Evolutionary conservation across 2,329 filamentous ascomycete species (phyloP), one percentile per base, ranked within the genome.

Genomic region (Paraphoma chrysanthemicola): DNA sequence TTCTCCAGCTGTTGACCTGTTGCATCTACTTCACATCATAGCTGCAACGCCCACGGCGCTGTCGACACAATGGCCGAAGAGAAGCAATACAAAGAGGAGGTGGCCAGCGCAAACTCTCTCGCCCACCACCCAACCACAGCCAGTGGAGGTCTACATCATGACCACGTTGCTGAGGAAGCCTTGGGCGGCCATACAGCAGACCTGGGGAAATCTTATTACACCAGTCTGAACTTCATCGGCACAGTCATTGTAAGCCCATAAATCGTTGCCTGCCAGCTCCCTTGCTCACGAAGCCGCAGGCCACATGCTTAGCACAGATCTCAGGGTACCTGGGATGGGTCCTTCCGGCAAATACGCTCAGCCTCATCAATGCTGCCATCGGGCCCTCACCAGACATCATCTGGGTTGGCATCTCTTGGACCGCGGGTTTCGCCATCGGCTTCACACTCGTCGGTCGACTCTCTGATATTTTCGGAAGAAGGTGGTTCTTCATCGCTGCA

Each of bases 391-490:
- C 75, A 6, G 71, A 78, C 58, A 72, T 76, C 54, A 76, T 75
- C 31, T 78, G 73, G 73, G 70, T 78, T 1, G 65, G 72, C 16
- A 69, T 77, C 28, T 73, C 69, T 1, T 75, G 73, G 65, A 69
- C 74, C 0, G 67, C 68, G 8, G 70, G 72, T 10, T 73, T 73
- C 12, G 73, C 75, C 4, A 71, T 77, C 38, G 72, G 73, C 31
- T 77, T 77, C 54, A 67, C 74, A 1, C 66, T 78, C 33, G 73
- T 78, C 30, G 76, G 76, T 18, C 70, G 71, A 9, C 57, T 78
- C 2, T 74, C 70, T 5, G 76, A 78, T 47, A 77, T 78, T 30
- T 77, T 78, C 45, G 77, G 76, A 16, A 57, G 75, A 47, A 54
- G 75, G 57, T 73, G 61, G 62, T 70, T 71, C 47, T 77, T 77